Evolutionary conservation across 1,284 basidiomycete species (phyloP).

Genomic region (Macrocystidia cucumis): DNA sequence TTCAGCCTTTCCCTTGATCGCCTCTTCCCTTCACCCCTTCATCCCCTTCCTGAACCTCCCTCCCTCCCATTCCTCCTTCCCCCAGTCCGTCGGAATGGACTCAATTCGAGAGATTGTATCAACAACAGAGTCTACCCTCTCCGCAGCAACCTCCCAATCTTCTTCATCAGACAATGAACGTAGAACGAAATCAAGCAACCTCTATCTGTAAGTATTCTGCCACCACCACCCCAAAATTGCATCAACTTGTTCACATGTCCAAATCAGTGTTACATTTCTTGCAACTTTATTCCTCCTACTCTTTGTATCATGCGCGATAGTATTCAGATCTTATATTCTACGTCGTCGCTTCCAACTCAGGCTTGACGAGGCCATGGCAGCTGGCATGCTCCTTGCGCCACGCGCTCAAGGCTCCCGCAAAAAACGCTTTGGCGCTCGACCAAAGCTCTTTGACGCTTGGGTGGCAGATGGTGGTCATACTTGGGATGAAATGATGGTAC

Average conservation of each 20-base stretch:
- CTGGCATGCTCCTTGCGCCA: slow-evolving; percentile 32
- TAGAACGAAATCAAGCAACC: slow-evolving; percentile 22
- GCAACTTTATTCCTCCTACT: slow-evolving; percentile 62
- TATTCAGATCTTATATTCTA: slow-evolving; percentile 52
- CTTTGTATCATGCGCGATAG: slow-evolving; percentile 53
- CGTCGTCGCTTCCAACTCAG: slow-evolving; percentile 49
- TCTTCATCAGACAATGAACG: slow-evolving; percentile 1
- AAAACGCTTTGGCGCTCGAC: slow-evolving; percentile 39
- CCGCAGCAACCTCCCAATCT: slow-evolving; percentile 6
- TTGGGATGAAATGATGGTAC: slow-evolving; percentile 46
- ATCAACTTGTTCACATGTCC: slow-evolving; percentile 11
- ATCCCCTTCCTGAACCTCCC: too few species aligned
- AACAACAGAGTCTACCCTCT: too few species aligned
- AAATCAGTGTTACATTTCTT: slow-evolving; percentile 57
- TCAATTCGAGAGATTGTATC: background rate
- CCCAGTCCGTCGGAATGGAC: background rate
- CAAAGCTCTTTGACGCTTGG: slow-evolving; percentile 46
- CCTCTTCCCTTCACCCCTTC: background rate
- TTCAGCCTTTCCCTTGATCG: background rate
- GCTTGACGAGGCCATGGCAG: slow-evolving; percentile 40
- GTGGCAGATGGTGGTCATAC: slow-evolving; percentile 25
- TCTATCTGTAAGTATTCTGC: slow-evolving; percentile 25
- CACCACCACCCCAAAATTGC: slow-evolving; percentile 8
- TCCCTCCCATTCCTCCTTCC: background rate
- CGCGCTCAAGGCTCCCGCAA: slow-evolving; percentile 28